These are phyloP conservation scores for Termitomyces titanicus DNA, from an alignment of 768 basidiomycete species.

Conservation along the genomic window DNA sequence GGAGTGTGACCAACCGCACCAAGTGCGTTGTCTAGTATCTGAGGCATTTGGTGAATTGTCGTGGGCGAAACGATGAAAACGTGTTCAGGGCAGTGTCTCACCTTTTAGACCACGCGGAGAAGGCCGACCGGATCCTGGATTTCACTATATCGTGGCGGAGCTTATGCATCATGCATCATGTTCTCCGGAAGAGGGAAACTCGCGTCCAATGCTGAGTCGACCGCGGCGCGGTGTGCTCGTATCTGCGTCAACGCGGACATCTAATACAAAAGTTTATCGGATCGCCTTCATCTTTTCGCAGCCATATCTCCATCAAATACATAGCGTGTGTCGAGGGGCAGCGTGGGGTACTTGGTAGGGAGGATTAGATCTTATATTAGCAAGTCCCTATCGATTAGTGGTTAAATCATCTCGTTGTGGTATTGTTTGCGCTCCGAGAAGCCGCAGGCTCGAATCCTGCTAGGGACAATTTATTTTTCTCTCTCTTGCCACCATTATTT, in stretches of 20 bases:
- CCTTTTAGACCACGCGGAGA: slow-evolving; percentile 4
- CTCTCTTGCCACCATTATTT: no score
- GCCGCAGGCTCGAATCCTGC: slow-evolving; percentile 25
- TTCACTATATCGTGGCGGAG: neutral
- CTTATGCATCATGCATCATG: neutral
- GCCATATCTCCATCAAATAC: no score
- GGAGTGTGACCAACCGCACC: slow-evolving; percentile 91
- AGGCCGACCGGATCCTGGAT: slow-evolving; percentile 4
- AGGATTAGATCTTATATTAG: no score
- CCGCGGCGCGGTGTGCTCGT: no score
- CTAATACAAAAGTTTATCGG: no score
- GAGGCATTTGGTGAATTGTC: slow-evolving; percentile 35
- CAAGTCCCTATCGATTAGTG: slow-evolving; percentile 11
- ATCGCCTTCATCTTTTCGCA: no score
- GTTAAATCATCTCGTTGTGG: slow-evolving; percentile 23
- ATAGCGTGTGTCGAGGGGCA: no score
- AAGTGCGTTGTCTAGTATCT: slow-evolving; percentile 73
- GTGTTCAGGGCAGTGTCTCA: slow-evolving; percentile 1
- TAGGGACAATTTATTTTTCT: slow-evolving; percentile 11
- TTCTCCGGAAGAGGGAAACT: no score
- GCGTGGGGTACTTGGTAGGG: no score
- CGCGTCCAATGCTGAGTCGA: no score
- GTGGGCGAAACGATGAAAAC: neutral
- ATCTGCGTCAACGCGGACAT: no score
- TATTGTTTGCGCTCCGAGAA: slow-evolving; percentile 16